Evolutionary conservation across 306 rosid species (phyloP).

Genomic region (Aeschynomene evenia): DNA sequence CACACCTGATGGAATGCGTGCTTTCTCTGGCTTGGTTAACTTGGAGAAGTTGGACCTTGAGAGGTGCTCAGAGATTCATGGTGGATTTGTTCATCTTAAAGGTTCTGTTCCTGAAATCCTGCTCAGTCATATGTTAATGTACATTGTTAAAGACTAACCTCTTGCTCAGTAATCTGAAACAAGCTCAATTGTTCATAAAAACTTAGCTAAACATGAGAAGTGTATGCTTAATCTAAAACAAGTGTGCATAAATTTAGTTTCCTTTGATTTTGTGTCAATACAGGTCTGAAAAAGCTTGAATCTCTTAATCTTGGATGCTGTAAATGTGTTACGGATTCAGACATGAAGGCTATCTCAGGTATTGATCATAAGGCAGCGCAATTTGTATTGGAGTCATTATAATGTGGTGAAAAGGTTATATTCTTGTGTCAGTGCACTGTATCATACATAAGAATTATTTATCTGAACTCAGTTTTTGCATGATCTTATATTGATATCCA

Average conservation of each 20-base stretch:
- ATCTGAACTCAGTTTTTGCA: not conserved
- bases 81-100: slow-evolving; percentile 75
- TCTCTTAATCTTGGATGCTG: slow-evolving; percentile 66
- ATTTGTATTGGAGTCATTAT: not conserved
- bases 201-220: slow-evolving; percentile 1
- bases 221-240: slow-evolving; percentile 9
- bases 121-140: slow-evolving; percentile 1
- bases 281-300: slow-evolving; percentile 60
- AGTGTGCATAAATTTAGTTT: slow-evolving; percentile 17
- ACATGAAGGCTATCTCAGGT: slow-evolving; percentile 66
- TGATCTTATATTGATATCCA: not conserved
- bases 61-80: slow-evolving; percentile 64
- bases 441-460: not conserved
- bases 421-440: not conserved
- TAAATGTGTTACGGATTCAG: slow-evolving; percentile 58
- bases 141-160: not conserved
- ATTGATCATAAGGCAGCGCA: slow-evolving; percentile 1
- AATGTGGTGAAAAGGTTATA: not conserved
- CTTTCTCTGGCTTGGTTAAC: slow-evolving; percentile 59
- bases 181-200: slow-evolving; percentile 4
- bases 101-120: slow-evolving; percentile 41
- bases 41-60: slow-evolving; percentile 75
- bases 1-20: slow-evolving; percentile 60
- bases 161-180: slow-evolving; percentile 17
- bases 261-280: slow-evolving; percentile 9